Conservation (phyloP, 371 early-diverging fungal genomes). For the Sporodiniella umbellata region DNA sequence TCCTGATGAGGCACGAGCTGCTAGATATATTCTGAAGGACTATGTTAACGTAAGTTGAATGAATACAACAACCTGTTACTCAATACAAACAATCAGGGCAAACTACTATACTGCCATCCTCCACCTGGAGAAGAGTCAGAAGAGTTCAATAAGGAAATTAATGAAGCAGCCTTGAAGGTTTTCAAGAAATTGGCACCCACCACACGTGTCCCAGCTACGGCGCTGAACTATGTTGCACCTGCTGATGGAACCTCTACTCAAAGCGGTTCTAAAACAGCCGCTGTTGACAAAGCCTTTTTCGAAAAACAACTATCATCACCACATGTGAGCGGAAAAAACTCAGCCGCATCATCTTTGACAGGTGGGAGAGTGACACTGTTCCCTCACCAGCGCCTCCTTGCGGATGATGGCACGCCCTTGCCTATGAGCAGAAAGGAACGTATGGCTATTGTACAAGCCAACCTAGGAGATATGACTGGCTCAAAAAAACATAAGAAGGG, state of each 20-base stretch:
- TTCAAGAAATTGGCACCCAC: constrained; percentile 53
- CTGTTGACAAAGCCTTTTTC: constrained; percentile 70
- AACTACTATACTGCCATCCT: constrained; percentile 83
- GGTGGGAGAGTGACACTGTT: constrained; percentile 59
- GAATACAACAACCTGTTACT: not conserved
- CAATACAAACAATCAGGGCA: constrained; percentile 53
- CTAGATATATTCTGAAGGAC: constrained; percentile 94
- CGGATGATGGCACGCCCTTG: constrained; percentile 46
- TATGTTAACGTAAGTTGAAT: constrained; percentile 73
- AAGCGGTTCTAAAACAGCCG: constrained; percentile 51
- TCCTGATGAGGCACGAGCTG: constrained; percentile 96
- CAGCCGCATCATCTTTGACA: constrained; percentile 25
- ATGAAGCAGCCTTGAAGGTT: constrained; percentile 56
- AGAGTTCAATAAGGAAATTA: constrained; percentile 78
- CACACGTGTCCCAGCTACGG: constrained; percentile 48
- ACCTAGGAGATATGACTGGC: constrained; percentile 27
- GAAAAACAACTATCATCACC: constrained; percentile 44
- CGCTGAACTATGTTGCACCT: constrained; percentile 57
- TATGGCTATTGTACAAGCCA: constrained; percentile 43
- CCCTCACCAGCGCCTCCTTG: constrained; percentile 55
- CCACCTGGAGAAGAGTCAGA: constrained; percentile 62
- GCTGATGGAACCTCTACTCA: constrained; percentile 31
- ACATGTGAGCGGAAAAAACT: constrained; percentile 51
- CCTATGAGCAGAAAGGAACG: constrained; percentile 41
- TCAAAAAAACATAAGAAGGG: constrained; percentile 81